These are phyloP conservation scores for Naganishia sp. DNA, from an alignment of 1,284 basidiomycete species.

Conservation along the genomic window DNA sequence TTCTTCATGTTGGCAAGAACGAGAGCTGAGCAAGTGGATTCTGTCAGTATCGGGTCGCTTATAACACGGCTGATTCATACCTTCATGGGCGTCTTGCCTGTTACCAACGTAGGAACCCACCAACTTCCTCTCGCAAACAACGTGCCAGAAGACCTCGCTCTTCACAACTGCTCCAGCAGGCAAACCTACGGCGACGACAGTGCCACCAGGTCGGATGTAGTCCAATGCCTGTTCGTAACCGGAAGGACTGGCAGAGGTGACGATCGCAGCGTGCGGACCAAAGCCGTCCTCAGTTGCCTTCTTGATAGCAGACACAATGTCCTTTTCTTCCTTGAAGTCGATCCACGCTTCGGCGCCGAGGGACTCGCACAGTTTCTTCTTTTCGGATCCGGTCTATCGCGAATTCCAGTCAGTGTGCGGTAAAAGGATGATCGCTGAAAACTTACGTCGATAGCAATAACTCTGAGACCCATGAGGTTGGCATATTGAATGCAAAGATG, in stretches of 20 bases:
- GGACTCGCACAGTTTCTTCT: conserved; percentile 65
- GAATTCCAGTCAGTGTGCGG: not conserved
- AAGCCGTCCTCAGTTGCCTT: conserved; percentile 64
- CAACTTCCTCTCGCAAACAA: conserved; percentile 68
- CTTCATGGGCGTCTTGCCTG: conserved; percentile 67
- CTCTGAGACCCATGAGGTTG: conserved; percentile 69
- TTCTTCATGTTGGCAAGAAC: conserved; percentile 33
- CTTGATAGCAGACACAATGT: conserved; percentile 52
- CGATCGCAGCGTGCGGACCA: conserved; percentile 73
- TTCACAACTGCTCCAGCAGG: conserved; percentile 64
- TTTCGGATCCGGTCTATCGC: conserved; percentile 70
- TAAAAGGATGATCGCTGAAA: not conserved
- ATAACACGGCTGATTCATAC: conserved; percentile 29
- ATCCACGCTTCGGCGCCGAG: conserved; percentile 79
- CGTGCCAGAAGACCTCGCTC: conserved; percentile 73
- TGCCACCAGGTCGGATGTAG: conserved; percentile 66
- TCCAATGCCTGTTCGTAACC: conserved; percentile 72
- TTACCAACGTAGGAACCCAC: conserved; percentile 74
- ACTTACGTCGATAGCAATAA: conserved; percentile 70
- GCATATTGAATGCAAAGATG: conserved; percentile 72
- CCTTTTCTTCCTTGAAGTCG: conserved; percentile 64
- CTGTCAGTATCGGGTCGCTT: conserved; percentile 19
- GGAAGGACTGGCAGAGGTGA: conserved; percentile 58
- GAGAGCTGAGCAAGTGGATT: conserved; percentile 53
- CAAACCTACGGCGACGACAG: conserved; percentile 73